These are phyloP conservation scores for Podaxis rugospora DNA, from an alignment of 768 basidiomycete genomes.

Conservation along the genomic window DNA sequence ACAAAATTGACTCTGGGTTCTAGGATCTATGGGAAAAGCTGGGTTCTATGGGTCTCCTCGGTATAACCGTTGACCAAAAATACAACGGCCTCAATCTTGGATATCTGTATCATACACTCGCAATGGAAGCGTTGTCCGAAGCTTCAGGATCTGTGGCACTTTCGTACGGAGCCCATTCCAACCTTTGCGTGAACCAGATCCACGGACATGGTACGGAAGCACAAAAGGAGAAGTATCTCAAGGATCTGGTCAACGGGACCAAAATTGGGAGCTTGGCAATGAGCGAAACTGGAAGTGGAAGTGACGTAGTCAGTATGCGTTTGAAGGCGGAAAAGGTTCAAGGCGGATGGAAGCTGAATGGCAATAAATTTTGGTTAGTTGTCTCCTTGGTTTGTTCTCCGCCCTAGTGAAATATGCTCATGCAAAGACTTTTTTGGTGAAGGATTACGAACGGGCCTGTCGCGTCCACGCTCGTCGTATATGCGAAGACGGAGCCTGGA, in stretches of 20 bases:
- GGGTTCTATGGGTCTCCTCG: constrained; percentile 89
- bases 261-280: constrained; percentile 91
- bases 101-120: constrained; percentile 84
- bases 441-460: constrained; percentile 96
- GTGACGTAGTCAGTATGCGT: constrained; percentile 94
- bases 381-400: neutral
- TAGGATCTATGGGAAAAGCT: constrained; percentile 88
- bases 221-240: constrained; percentile 84
- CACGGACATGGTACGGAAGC: constrained; percentile 77
- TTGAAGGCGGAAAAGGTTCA: constrained; percentile 74
- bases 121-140: constrained; percentile 91
- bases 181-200: constrained; percentile 85
- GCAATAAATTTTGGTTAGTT: constrained; percentile 88
- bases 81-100: constrained; percentile 83
- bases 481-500: constrained; percentile 81
- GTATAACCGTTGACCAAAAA: constrained; percentile 75
- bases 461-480: constrained; percentile 88
- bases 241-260: constrained; percentile 72
- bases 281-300: constrained; percentile 90
- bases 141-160: constrained; percentile 91
- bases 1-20: constrained; percentile 7
- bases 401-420: constrained; percentile 4
- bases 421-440: constrained; percentile 2
- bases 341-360: constrained; percentile 78
- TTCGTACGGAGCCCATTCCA: constrained; percentile 90